Conservation (phyloP, 306 rosid genomes). For the Lupinus albus region DNA sequence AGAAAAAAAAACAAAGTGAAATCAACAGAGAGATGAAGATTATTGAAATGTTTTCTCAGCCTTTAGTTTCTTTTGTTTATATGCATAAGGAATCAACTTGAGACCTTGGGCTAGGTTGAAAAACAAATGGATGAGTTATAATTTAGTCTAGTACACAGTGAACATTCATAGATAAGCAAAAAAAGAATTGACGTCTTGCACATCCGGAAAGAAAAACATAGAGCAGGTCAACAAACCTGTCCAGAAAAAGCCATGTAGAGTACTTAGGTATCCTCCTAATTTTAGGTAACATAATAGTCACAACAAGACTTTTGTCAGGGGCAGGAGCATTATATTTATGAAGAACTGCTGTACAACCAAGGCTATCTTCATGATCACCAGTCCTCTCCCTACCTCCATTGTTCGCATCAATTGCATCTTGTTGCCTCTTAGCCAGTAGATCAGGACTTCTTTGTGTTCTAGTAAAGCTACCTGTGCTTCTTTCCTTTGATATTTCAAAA, state of each 20-base stretch:
- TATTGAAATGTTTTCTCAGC: conserved; percentile 26
- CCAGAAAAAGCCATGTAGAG: conserved; percentile 96
- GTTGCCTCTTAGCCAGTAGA: conserved; percentile 75
- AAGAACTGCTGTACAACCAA: conserved; percentile 86
- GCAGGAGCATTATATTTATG: conserved; percentile 81
- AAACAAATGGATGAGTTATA: conserved; percentile 1
- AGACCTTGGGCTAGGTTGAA: conserved; percentile 13
- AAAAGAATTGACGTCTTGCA: neutral
- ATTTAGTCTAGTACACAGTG: neutral
- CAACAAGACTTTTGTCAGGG: conserved; percentile 82
- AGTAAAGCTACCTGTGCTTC: conserved; percentile 43
- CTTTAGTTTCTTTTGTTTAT: neutral
- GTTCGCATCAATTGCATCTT: conserved; percentile 81
- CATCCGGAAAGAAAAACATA: conserved; percentile 29
- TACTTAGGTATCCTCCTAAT: conserved; percentile 82
- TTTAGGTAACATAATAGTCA: conserved; percentile 84
- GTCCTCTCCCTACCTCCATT: conserved; percentile 61
- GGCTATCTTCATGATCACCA: conserved; percentile 68
- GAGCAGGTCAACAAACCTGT: conserved; percentile 63
- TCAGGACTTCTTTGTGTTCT: conserved; percentile 53
- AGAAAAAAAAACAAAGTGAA: conserved; percentile 5
- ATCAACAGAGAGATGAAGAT: conserved; percentile 1
- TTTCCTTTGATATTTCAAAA: conserved; percentile 61
- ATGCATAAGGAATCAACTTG: conserved; percentile 9
- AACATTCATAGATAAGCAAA: neutral